Evolutionary conservation across 495 filamentous ascomycete genomes (phyloP).

Genomic region (Talaromyces trachyspermus): DNA sequence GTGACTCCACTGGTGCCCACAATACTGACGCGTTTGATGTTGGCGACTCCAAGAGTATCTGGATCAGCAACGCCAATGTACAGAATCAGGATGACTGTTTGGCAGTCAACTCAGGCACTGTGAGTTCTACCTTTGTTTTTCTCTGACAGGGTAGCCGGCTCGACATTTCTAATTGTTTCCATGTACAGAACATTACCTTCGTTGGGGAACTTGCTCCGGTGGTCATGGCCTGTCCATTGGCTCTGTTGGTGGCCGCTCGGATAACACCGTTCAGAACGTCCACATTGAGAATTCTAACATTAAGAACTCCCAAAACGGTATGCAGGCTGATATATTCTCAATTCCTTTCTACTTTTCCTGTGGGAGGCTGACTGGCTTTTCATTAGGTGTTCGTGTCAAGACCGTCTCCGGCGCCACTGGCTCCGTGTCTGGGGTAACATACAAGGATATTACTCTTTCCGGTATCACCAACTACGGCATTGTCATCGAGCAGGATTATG

Average conservation of each 20-base stretch:
- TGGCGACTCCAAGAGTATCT: conserved; percentile 39
- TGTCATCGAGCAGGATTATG: conserved; percentile 62
- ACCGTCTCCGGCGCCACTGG: conserved; percentile 52
- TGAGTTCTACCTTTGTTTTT: conserved; percentile 5
- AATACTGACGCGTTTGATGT: conserved; percentile 67
- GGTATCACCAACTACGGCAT: conserved; percentile 56
- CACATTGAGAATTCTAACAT: conserved; percentile 46
- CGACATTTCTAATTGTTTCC: no score
- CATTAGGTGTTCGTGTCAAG: conserved; percentile 50
- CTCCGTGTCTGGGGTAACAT: conserved; percentile 49
- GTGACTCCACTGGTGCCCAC: conserved; percentile 42
- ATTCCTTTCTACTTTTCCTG: conserved; percentile 5
- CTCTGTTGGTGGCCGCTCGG: conserved; percentile 54
- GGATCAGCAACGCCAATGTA: conserved; percentile 48
- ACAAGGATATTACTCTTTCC: conserved; percentile 50
- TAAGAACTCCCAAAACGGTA: conserved; percentile 46
- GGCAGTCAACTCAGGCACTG: conserved; percentile 52
- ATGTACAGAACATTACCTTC: conserved; percentile 42
- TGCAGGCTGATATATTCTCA: no score
- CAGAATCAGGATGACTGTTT: conserved; percentile 61
- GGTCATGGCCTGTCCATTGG: conserved; percentile 67
- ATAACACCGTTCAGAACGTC: conserved; percentile 54
- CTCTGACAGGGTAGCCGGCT: no score
- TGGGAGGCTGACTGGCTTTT: background rate
- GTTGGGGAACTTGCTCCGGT: conserved; percentile 46